phyloP scores from a whole-genome alignment of 2,329 filamentous ascomycete genomes.

The Aspergillus latus region DNA sequence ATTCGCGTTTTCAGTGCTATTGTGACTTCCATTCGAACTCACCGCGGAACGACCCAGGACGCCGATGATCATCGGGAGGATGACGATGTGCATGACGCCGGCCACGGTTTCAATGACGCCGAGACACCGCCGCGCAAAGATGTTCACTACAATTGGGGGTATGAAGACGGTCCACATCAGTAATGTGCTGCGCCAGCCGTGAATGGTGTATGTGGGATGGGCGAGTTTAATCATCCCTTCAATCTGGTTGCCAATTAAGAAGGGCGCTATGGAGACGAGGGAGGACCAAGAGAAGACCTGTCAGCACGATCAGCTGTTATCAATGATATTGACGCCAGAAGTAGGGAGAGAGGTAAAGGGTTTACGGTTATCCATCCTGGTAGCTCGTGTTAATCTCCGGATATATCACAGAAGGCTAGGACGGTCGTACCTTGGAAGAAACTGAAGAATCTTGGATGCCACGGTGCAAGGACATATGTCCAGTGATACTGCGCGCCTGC shows the following conservation, averaged over 20 bases:
- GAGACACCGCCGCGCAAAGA: constrained; percentile 34
- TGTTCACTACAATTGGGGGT: constrained; percentile 55
- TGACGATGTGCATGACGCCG: constrained; percentile 25
- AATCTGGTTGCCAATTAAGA: constrained; percentile 34
- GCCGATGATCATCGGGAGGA: constrained; percentile 23
- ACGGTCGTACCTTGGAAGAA: constrained; percentile 21
- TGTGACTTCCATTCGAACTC: constrained; percentile 13
- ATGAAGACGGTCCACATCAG: constrained; percentile 50
- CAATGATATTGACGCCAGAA: too few species aligned
- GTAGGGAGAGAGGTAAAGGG: not conserved
- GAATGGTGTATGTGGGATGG: constrained; percentile 25
- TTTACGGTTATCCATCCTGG: constrained; percentile 23
- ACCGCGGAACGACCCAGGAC: constrained; percentile 21
- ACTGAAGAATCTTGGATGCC: constrained; percentile 20
- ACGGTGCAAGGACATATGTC: constrained; percentile 32
- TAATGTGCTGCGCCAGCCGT: constrained; percentile 45
- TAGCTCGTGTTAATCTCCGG: too few species aligned
- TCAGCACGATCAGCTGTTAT: too few species aligned
- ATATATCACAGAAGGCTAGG: too few species aligned
- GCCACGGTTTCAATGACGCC: constrained; percentile 13
- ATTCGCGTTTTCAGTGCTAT: too few species aligned
- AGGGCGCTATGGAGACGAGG: constrained; percentile 24
- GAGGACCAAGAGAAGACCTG: constrained; percentile 30
- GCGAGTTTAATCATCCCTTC: constrained; percentile 36
- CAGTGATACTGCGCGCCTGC: constrained; percentile 40